Evolutionary conservation across 176 grass and related monocot genomes (phyloP), one percentile per base, ranked within the genome.

Genomic region (Calamus simplicifolius): DNA sequence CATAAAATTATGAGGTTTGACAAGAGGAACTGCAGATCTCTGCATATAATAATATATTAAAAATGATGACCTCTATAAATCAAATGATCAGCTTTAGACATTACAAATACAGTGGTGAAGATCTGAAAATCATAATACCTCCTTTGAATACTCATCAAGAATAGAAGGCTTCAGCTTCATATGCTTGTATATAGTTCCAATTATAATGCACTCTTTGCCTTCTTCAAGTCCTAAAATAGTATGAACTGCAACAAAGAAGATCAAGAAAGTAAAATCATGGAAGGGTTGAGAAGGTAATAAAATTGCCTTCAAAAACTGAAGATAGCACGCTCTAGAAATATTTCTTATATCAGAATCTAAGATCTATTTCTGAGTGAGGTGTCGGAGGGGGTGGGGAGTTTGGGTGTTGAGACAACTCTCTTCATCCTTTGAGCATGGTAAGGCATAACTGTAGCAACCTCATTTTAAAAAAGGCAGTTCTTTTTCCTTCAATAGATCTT

Each of bases 151-250:
- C 73, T 98, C 93, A 19, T 97, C 93, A 53, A 91, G 93, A 69
- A 98, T 78, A 27, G 75, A 85, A 81, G 87, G 87, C 30, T 98
- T 98, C 62, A 98, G 73, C 76, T 98, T 98, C 93, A 98, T 98
- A 52, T 88, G 66, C 67, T 97, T 98, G 79, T 88, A 98, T 50
- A 88, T 66, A 63, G 93, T 98, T 31, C 93, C 93, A 78, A 92
- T 78, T 64, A 98, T 67, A 53, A 98, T 85, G 18, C 93, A 92
- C 48, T 88, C 87, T 61, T 88, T 98, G 76, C 81, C 93, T 76
- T 98, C 67, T 85, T 98, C 87, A 19, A 98, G 84, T 38, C 84
- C 93, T 17, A 98, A 82, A 30, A 98, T 79, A 48, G 87, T 88
- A 54, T 89, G 91, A 27, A 98, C 93, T 98, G 84, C 51, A 83